Evolutionary conservation across 148 eudicot species (phyloP), one percentile per base, ranked within the genome.

Genomic region (Silene conica): DNA sequence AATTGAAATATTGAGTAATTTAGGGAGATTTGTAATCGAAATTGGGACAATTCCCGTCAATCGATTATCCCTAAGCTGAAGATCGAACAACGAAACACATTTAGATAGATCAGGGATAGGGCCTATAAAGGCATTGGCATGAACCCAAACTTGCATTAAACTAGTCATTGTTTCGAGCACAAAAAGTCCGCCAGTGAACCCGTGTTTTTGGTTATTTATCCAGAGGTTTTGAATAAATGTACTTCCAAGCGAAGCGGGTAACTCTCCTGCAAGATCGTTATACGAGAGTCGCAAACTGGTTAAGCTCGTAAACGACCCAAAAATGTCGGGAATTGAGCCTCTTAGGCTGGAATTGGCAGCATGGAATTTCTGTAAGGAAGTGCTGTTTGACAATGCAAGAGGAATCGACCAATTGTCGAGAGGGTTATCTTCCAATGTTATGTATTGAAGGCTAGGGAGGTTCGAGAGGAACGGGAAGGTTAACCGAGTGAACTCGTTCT

Each of bases 291-390:
- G 84, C 34, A 90, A 21, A 8, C 67, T 63, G 50, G 78, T 78
- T 16, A 90, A 70, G 73, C 77, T 83, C 0, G 86, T 73, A 13
- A 90, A 74, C 0, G 85, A 60, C 9, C 46, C 80, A 21, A 90
- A 90, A 0, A 90, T 67, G 45, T 92, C 88, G 0, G 98, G 98
- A 3, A 92, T 86, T 0, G 58, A 2, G 0, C 98, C 98, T 0
- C 2, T 34, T 6, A 92, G 5, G 22, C 76, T 81, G 0, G 77
- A 71, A 25, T 81, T 73, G 4, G 79, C 58, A 0, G 91, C 91
- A 0, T 26, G 65, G 22, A 88, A 81, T 6, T 5, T 18, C 12
- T 69, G 75, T 0, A 92, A 76, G 0, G 80, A 72, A 2, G 87
- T 52, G 0, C 83, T 76, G 13, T 85, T 82, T 0, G 80, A 56